Evolutionary conservation across 768 basidiomycete genomes (phyloP).

Genomic region (Rhodosporidiobolus sp.): DNA sequence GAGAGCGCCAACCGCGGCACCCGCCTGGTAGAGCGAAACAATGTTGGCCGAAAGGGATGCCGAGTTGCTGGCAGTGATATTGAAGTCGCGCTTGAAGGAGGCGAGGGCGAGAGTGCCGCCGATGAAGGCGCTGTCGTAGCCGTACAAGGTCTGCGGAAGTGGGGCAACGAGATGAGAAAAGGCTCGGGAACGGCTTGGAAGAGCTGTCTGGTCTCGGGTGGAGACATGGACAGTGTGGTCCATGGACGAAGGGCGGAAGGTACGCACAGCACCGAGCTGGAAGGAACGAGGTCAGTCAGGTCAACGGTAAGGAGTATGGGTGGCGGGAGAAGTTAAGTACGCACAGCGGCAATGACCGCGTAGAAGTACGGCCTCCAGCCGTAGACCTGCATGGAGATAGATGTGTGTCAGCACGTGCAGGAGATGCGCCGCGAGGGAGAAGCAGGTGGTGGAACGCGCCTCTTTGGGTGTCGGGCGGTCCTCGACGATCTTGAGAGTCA

Average conservation of each 20-base stretch:
- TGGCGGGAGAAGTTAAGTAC: no score
- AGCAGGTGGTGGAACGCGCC: no score
- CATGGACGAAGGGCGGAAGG: no score
- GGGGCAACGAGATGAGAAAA: conserved; percentile 1
- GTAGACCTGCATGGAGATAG: no score
- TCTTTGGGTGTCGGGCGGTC: conserved; percentile 1
- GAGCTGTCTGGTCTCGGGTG: no score
- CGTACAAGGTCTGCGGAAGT: not conserved
- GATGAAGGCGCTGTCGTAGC: conserved; percentile 54
- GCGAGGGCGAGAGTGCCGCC: conserved; percentile 25
- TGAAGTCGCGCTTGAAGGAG: conserved; percentile 16
- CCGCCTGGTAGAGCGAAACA: conserved; percentile 27
- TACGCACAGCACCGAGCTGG: no score
- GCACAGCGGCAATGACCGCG: conserved; percentile 14
- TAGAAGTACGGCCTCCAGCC: conserved; percentile 18
- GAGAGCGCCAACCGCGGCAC: conserved; percentile 22
- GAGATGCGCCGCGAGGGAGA: no score
- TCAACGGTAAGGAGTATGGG: no score
- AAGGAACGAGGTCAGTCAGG: no score
- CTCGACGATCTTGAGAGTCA: no score
- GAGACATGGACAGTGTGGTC: no score
- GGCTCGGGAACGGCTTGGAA: conserved; percentile 5
- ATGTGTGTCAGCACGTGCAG: no score
- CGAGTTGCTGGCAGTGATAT: not conserved
- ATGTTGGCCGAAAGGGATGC: conserved; percentile 13